Conservation (phyloP, 208 protist genomes). For the Trypanosomatidae sp. region DNA sequence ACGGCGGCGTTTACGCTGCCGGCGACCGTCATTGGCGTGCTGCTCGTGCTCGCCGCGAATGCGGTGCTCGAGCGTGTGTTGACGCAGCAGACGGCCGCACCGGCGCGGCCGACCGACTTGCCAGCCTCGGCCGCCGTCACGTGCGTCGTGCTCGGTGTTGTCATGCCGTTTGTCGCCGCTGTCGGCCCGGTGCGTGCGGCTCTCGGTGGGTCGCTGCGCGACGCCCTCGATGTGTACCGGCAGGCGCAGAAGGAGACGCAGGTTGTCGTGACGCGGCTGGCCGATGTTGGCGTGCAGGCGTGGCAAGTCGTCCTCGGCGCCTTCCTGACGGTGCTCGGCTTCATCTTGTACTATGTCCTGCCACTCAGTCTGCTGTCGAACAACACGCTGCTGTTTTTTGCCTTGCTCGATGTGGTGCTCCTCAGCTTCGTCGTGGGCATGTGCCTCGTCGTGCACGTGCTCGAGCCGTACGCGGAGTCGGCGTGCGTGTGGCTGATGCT, state of each 20-base stretch:
- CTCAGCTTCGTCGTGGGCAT: constrained; percentile 89
- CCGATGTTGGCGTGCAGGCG: constrained; percentile 75
- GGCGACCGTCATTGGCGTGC: constrained; percentile 65
- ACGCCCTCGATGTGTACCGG: constrained; percentile 92
- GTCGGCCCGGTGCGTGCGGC: constrained; percentile 69
- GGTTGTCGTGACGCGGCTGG: constrained; percentile 80
- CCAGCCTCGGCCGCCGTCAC: constrained; percentile 29
- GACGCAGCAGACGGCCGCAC: constrained; percentile 30
- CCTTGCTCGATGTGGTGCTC: constrained; percentile 80
- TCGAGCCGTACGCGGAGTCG: constrained; percentile 62
- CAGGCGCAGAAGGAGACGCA: constrained; percentile 75
- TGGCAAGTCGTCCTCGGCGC: constrained; percentile 60
- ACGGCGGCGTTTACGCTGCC: constrained; percentile 86
- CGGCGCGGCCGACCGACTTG: constrained; percentile 8
- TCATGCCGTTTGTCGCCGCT: constrained; percentile 80
- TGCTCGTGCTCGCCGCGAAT: constrained; percentile 49
- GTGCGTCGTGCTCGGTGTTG: constrained; percentile 40
- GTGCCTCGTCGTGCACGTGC: constrained; percentile 67
- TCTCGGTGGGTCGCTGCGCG: constrained; percentile 73
- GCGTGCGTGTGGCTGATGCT: constrained; percentile 65
- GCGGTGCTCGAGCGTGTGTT: constrained; percentile 48
- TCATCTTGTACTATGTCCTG: constrained; percentile 92
- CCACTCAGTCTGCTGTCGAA: constrained; percentile 87
- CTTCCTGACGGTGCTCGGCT: constrained; percentile 78
- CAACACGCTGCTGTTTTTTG: constrained; percentile 85